Percentiles rank a stretch among this genome's conserved stretches.
phyloP scores from a whole-genome alignment of 2,329 filamentous ascomycete genomes.

The Aspergillus tanneri region DNA sequence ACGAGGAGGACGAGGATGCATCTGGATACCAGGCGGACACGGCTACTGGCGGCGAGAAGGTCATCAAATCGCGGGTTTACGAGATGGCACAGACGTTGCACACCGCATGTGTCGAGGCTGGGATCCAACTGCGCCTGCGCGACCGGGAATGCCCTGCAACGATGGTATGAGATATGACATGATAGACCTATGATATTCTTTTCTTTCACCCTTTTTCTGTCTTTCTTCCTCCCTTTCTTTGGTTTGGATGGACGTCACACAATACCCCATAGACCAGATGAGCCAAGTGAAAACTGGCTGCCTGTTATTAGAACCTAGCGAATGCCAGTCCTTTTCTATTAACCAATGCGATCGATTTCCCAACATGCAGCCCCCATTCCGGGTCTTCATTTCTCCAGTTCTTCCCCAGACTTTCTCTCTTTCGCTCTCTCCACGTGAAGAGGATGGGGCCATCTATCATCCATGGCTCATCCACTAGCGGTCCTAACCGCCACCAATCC shows the following conservation, averaged over 20 bases:
- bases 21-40: conserved; percentile 14
- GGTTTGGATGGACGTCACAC: neutral
- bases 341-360: too few relatives aligned
- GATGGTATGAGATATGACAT: conserved; percentile 12
- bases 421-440: too few relatives aligned
- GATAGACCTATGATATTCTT: neutral
- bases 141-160: conserved; percentile 25
- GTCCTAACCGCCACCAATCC: too few relatives aligned
- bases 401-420: too few relatives aligned
- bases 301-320: too few relatives aligned
- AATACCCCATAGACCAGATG: conserved; percentile 9
- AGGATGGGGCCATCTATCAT: too few relatives aligned
- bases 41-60: conserved; percentile 6
- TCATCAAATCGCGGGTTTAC: conserved; percentile 26
- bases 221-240: neutral
- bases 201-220: neutral
- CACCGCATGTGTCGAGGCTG: conserved; percentile 20
- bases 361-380: too few relatives aligned
- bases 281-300: too few relatives aligned
- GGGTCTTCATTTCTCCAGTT: too few relatives aligned
- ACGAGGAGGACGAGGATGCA: conserved; percentile 24
- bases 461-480: too few relatives aligned
- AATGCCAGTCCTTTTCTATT: too few relatives aligned
- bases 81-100: conserved; percentile 25
- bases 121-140: conserved; percentile 25